Base-by-base conservation (phyloP, 2,329 filamentous ascomycete genomes). In the Cytospora paraplurivora region DNA sequence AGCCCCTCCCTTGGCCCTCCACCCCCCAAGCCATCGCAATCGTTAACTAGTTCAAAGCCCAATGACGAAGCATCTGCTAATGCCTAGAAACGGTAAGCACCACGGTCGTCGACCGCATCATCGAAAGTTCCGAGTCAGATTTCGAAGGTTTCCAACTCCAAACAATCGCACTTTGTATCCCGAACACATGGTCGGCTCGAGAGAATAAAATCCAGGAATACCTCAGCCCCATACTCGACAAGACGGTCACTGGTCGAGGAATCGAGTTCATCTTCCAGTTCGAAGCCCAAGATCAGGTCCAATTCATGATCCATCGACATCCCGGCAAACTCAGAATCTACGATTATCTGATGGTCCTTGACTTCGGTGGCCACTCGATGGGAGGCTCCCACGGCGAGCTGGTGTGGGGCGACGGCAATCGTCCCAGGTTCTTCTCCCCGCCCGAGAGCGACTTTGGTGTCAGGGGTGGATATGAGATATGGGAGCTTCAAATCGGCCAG, bases 301-400 rank as follows among this genome's bases (percentile, higher is more conserved):
- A 61, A n/a, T 11, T 38, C 27, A 38, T 61, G 32, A 37, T 55
- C 51, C 6, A 19, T 2, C n/a, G 37, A 4, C 37, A 61, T 50
- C 27, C 11, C 1, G 7, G 21, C 7, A n/a, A 19, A 8, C 17
- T 61, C 8, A 47, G 13, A 10, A 4, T 2, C 3, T 55, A 17
- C 38, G 8, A 61, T 4, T 51, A 61, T 11, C 33, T 61, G 8
- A 61, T 55, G 38, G 51, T 55, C 32, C 50, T 55, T 2, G 58
- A 61, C 32, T 61, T 61, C 33, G 58, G 51, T 13, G 58, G 58
- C 35, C 58, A 55, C 33, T 61, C 51, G 1, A 27, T 54, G 58
- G 51, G 58, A 7, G 58, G 37, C 19, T 55, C 51, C 4, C 4
- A 54, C 19, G 47, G n/a, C 19, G 13, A 61, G n/a, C 37, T 61